Percentiles rank a stretch among this genome's conserved stretches.
phyloP scores from a whole-genome alignment of 1,284 basidiomycete species.

The Puccinia hordei region DNA sequence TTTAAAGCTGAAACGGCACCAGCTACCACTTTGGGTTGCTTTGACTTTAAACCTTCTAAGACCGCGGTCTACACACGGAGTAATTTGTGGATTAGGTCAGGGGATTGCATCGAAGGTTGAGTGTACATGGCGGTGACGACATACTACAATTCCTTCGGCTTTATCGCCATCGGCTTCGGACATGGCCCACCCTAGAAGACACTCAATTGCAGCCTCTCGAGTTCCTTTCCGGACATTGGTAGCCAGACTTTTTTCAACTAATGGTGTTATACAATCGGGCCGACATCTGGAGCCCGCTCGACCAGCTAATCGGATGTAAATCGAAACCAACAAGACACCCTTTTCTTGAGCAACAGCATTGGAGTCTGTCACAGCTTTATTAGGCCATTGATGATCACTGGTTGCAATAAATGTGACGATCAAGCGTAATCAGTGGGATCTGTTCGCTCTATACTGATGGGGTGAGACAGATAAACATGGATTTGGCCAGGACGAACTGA shows the following conservation, averaged over 20 bases:
- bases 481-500: no score
- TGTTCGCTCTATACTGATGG: not conserved
- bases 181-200: constrained; percentile 47
- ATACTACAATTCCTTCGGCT: constrained; percentile 80
- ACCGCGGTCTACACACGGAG: constrained; percentile 69
- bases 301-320: constrained; percentile 86
- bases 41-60: constrained; percentile 79
- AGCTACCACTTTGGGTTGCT: constrained; percentile 92
- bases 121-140: constrained; percentile 60
- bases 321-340: constrained; percentile 80
- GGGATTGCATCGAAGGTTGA: not conserved
- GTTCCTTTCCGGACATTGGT: constrained; percentile 59
- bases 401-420: not conserved
- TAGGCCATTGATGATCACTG: constrained; percentile 43
- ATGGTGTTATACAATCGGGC: constrained; percentile 76
- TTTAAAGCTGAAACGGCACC: constrained; percentile 77
- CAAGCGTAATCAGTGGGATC: not conserved
- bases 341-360: constrained; percentile 99
- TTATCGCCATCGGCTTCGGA: constrained; percentile 79
- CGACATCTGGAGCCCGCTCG: constrained; percentile 74
- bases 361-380: constrained; percentile 67
- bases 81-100: not conserved
- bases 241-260: constrained; percentile 95
- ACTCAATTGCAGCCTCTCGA: constrained; percentile 6
- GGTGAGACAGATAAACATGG: no score